Evolutionary conservation across 83 land plant species (phyloP).

Genomic region (Picea mariana): DNA sequence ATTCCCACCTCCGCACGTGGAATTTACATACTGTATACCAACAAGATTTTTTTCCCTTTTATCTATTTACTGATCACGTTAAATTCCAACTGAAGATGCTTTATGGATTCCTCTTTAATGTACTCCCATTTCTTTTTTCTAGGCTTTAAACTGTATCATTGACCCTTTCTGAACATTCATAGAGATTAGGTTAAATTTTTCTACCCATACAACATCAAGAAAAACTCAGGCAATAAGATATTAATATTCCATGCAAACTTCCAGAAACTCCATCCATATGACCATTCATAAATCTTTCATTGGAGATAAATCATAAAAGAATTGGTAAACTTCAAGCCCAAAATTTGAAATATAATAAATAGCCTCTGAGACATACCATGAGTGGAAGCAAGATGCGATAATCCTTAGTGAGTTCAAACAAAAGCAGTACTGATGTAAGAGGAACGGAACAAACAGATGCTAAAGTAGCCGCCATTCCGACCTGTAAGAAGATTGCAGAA

Average conservation of each 20-base stretch:
- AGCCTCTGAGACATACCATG: constrained; percentile 58
- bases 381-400: constrained; percentile 95
- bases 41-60: no score
- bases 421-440: constrained; percentile 86
- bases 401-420: constrained; percentile 94
- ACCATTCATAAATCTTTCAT: neutral
- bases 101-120: no score
- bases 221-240: no score
- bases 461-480: constrained; percentile 95
- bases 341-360: neutral
- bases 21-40: no score
- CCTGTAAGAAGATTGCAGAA: constrained; percentile 42
- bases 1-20: no score
- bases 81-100: no score
- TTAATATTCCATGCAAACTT: neutral
- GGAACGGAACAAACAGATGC: constrained; percentile 97
- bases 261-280: neutral
- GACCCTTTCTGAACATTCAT: no score
- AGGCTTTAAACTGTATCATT: no score
- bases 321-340: neutral
- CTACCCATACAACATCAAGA: no score
- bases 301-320: neutral
- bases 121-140: no score
- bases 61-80: no score
- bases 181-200: no score